Conservation (phyloP, 83 land plant species). For the Thuja plicata region DNA sequence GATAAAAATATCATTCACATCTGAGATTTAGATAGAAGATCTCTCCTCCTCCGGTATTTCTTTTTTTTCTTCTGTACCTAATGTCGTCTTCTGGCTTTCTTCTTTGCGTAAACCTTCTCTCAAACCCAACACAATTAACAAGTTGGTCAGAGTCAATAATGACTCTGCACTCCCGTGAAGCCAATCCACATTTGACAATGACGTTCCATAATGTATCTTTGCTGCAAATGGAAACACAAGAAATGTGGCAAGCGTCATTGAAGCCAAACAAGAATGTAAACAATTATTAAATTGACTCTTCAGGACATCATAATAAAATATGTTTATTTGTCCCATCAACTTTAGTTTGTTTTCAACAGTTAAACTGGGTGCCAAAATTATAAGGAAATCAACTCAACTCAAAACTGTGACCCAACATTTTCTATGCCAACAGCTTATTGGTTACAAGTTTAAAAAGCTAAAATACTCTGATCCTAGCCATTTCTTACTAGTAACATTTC, state of each 20-base stretch:
- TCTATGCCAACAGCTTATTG: no score
- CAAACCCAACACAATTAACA: conserved; percentile 90
- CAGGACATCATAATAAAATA: neutral
- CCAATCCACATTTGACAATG: conserved; percentile 98
- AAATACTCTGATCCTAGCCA: no score
- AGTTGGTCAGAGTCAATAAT: conserved; percentile 85
- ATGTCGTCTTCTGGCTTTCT: conserved; percentile 16
- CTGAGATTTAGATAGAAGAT: conserved; percentile 22
- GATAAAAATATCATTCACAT: neutral
- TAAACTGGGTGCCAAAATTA: no score
- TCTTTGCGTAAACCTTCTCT: conserved; percentile 61
- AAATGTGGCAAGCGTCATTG: neutral
- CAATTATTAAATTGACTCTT: neutral
- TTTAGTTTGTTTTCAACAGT: no score
- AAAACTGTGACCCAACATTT: no score
- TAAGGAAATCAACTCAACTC: no score
- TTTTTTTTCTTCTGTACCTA: conserved; percentile 9
- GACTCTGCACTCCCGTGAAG: conserved; percentile 97
- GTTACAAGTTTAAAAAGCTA: no score
- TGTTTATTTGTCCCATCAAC: neutral
- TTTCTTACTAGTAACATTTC: no score
- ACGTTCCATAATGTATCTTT: conserved; percentile 94
- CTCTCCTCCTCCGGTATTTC: conserved; percentile 24
- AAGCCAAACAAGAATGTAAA: neutral
- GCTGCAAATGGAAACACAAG: conserved; percentile 51